A percentile compares a stretch with the other conserved stretches of the same genome.
These are phyloP conservation scores for Neurospora pannonica DNA, from an alignment of 495 filamentous ascomycete species.

Conservation along the genomic window DNA sequence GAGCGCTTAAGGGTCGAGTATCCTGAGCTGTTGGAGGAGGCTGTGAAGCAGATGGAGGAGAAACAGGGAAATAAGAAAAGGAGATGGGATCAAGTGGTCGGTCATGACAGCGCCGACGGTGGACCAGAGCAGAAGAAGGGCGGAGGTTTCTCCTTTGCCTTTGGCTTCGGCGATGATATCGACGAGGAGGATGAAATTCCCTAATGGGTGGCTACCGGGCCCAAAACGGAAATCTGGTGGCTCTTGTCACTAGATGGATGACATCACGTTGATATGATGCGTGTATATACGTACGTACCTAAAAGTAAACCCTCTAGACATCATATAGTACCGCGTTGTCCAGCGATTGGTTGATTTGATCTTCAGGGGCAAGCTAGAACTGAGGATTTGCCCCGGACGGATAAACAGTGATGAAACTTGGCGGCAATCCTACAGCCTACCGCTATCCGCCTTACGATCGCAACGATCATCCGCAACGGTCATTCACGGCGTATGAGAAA, in stretches of 20 bases:
- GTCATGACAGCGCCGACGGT: conserved; percentile 32
- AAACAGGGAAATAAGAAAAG: conserved; percentile 58
- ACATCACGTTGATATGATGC: not conserved
- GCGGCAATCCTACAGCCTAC: not conserved
- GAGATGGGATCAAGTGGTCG: conserved; percentile 76
- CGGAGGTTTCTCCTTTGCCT: conserved; percentile 72
- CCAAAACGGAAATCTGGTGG: not conserved
- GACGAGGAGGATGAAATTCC: conserved; percentile 33
- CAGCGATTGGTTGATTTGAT: not conserved
- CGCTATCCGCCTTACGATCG: not conserved
- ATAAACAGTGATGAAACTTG: not conserved
- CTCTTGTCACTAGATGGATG: not conserved
- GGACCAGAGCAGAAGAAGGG: conserved; percentile 24
- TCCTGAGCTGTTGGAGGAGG: conserved; percentile 57
- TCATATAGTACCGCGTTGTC: not conserved
- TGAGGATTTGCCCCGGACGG: not conserved
- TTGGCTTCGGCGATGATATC: conserved; percentile 56
- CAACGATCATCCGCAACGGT: not conserved
- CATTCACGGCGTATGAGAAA: not conserved
- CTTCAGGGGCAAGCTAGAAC: not conserved
- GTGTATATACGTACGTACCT: not conserved
- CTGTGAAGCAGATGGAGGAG: conserved; percentile 52
- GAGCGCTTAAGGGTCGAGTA: conserved; percentile 52
- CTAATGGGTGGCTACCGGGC: conserved; percentile 1
- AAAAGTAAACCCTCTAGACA: not conserved